Conservation (phyloP, 1,284 basidiomycete species). For the Trichosporon sp. region DNA sequence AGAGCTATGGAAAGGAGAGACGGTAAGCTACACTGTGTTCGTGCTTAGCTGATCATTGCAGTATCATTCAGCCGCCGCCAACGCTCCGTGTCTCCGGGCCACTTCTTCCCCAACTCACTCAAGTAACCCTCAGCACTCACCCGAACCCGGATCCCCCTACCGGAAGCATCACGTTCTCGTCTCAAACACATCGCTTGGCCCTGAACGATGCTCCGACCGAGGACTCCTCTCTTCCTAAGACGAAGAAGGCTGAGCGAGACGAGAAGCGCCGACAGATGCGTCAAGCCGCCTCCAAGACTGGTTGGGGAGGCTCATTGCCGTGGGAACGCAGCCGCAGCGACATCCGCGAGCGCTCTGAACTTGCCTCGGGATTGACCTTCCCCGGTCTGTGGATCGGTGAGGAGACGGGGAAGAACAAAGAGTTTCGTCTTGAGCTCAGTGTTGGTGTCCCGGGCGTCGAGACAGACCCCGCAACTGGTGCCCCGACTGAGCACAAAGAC, state of each 20-base stretch:
- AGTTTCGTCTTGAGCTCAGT: constrained; percentile 36
- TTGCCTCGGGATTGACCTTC: constrained; percentile 35
- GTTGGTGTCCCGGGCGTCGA: constrained; percentile 21
- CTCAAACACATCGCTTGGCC: constrained; percentile 29
- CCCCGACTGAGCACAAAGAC: background rate
- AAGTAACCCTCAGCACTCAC: constrained; percentile 10
- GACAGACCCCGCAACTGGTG: background rate
- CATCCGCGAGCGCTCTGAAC: constrained; percentile 22
- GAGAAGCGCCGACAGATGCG: constrained; percentile 20
- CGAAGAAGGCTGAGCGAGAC: constrained; percentile 15
- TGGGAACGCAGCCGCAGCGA: constrained; percentile 22
- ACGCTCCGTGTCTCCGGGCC: constrained; percentile 38
- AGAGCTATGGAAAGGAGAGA: constrained; percentile 44
- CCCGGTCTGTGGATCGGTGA: constrained; percentile 39
- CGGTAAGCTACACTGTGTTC: constrained; percentile 24
- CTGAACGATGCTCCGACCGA: background rate
- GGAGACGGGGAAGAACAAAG: constrained; percentile 33
- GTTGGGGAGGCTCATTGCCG: constrained; percentile 35
- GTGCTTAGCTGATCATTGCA: constrained; percentile 18
- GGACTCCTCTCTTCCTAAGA: background rate
- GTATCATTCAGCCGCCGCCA: constrained; percentile 41
- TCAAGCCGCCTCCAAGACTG: constrained; percentile 29
- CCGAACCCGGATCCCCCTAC: constrained; percentile 8
- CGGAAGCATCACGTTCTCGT: constrained; percentile 18
- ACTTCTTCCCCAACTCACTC: constrained; percentile 22